Evolutionary conservation across 305 asterid genomes (phyloP).

Genomic region (Fraxinus baroniana): DNA sequence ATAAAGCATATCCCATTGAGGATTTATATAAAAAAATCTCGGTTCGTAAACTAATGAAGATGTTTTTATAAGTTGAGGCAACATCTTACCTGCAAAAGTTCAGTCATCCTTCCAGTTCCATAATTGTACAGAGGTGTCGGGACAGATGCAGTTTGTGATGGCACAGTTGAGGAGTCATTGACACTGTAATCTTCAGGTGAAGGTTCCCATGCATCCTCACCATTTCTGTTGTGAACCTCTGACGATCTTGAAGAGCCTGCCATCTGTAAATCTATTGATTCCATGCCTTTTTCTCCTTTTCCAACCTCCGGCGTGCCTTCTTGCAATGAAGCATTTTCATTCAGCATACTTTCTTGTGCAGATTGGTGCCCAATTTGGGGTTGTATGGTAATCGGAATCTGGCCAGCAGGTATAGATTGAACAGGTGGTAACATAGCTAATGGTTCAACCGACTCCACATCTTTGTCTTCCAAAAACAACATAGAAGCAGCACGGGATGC

Average conservation of each 20-base stretch:
- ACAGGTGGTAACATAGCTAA: constrained; percentile 65
- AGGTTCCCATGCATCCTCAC: constrained; percentile 31
- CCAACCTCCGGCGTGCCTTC: constrained; percentile 24
- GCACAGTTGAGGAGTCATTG: constrained; percentile 27
- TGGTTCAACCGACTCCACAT: constrained; percentile 62
- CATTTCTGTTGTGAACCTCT: constrained; percentile 38
- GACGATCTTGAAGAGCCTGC: constrained; percentile 50
- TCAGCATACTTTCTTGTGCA: constrained; percentile 31
- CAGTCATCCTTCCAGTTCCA: constrained; percentile 81
- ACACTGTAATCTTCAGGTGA: constrained; percentile 37
- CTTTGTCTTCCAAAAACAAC: constrained; percentile 48
- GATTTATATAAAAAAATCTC: neutral
- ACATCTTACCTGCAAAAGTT: constrained; percentile 72
- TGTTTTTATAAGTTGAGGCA: neutral
- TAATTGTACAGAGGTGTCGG: constrained; percentile 44
- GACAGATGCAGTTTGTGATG: constrained; percentile 36
- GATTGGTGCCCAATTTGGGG: constrained; percentile 37
- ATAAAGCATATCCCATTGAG: constrained; percentile 21
- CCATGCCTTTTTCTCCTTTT: constrained; percentile 35
- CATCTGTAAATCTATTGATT: constrained; percentile 31
- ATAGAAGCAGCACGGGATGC: constrained; percentile 24
- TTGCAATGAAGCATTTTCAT: constrained; percentile 27
- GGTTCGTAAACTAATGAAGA: neutral
- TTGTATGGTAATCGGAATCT: constrained; percentile 35
- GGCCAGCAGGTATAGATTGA: constrained; percentile 44